Evolutionary conservation across 352 stramenopile genomes (phyloP).

Genomic region (Blastocystis sp.): DNA sequence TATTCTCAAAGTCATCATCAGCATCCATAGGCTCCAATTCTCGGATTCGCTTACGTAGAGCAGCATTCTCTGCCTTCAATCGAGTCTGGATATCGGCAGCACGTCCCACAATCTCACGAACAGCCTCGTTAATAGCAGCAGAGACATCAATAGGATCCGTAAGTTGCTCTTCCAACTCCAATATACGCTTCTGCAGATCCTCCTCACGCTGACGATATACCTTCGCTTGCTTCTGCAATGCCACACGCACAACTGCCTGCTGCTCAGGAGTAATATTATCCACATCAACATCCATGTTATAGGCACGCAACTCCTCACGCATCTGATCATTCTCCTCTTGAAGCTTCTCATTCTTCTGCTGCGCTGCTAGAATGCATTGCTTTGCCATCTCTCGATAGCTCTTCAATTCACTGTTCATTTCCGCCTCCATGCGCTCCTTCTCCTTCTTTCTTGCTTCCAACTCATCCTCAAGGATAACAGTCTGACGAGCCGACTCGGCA

Average conservation of each 20-base stretch:
- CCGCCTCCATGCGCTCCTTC: not conserved
- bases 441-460: not conserved
- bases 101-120: constrained; percentile 41
- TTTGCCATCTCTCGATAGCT: constrained; percentile 6
- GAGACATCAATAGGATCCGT: constrained; percentile 10
- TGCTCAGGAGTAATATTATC: constrained; percentile 16
- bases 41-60: constrained; percentile 4
- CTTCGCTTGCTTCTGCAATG: constrained; percentile 43
- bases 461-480: not conserved
- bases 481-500: not conserved
- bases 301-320: not conserved
- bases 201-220: constrained; percentile 42
- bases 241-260: not conserved
- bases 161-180: constrained; percentile 23
- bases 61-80: constrained; percentile 39
- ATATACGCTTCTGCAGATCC: constrained; percentile 45
- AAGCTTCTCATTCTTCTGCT: constrained; percentile 20
- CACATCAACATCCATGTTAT: not conserved
- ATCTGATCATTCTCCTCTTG: constrained; percentile 48
- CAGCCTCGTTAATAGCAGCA: constrained; percentile 34
- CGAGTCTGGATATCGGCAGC: constrained; percentile 37
- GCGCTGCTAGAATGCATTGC: not conserved
- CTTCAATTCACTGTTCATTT: not conserved
- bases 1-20: constrained; percentile 57
- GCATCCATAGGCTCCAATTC: not conserved